Base-by-base conservation (phyloP, 306 rosid genomes). In the Potentilla sterilis region DNA sequence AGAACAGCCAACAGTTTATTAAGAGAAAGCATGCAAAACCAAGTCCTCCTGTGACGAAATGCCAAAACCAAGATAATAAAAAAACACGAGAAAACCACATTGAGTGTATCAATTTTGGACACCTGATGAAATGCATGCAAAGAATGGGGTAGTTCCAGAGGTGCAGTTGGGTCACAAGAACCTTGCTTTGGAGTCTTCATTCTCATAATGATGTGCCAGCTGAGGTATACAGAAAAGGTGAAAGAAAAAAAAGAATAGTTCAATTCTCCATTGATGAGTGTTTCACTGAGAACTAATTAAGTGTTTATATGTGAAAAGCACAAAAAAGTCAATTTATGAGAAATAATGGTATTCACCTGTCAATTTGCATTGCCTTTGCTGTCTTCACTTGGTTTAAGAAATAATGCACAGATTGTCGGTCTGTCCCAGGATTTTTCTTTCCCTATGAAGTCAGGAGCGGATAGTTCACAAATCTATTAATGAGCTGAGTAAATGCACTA, bases 401-500 rank as follows among this genome's bases (percentile, higher is more conserved):
- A 21, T 67, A 54, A 46, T 14, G 51, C 81, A 89, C 97, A 35
- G 98, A 88, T 43, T 83, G 84, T n/a, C 16, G 15, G 83, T 91
- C 91, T 2, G 90, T 89, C 54, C 89, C 81, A 19, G 98, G 98
- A 82, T 93, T 93, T 87, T 91, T 93, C 94, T 89, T 93, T 79
- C 97, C 98, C 98, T 93, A 92, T 78, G 34, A 70, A 79, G 82
- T 75, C 10, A n/a, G 18, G 38, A 44, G 34, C 18, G 2, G 24
- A 71, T 70, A 63, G 63, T 57, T 52, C 18, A 51, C 70, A 64
- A 41, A n/a, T 32, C 63, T 51, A 54, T 47, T 24, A 2, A 66
- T 52, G 58, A 41, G 52, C 7, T 43, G 51, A 51, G 35, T 47
- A 21, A 80, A 40, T 74, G 69, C 70, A 55, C 28, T 41, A 41